These are phyloP conservation scores for Lentinula lateritia DNA, from an alignment of 768 basidiomycete genomes.

Conservation along the genomic window DNA sequence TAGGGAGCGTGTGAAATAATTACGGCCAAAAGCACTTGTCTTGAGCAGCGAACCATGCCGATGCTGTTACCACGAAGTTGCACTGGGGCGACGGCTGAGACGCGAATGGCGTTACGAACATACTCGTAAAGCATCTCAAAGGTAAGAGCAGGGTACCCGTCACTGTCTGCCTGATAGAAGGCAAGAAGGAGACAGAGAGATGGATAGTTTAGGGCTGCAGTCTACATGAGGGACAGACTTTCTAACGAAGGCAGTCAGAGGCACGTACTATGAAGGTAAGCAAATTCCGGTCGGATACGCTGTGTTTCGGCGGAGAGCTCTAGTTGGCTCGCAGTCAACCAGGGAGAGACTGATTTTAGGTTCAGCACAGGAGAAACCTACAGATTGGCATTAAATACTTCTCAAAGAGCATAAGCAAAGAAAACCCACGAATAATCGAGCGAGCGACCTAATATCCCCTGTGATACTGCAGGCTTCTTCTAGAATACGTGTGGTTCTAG, in stretches of 20 bases:
- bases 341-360: conserved; percentile 48
- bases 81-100: conserved; percentile 69
- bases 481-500: conserved; percentile 36
- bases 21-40: conserved; percentile 62
- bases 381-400: background rate
- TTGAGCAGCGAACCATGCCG: conserved; percentile 64
- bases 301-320: conserved; percentile 40
- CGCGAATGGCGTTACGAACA: conserved; percentile 70
- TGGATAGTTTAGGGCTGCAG: conserved; percentile 69
- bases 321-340: conserved; percentile 43
- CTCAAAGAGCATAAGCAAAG: background rate
- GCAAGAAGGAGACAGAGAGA: conserved; percentile 80
- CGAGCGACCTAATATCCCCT: conserved; percentile 53
- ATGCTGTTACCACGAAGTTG: conserved; percentile 70
- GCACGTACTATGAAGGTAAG: conserved; percentile 47
- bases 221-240: background rate
- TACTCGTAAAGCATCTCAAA: conserved; percentile 87
- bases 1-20: conserved; percentile 20
- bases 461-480: conserved; percentile 58
- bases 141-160: conserved; percentile 76
- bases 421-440: conserved; percentile 53
- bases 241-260: background rate
- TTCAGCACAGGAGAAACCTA: conserved; percentile 41
- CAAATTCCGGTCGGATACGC: conserved; percentile 48
- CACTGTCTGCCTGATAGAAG: conserved; percentile 67